phyloP scores from a whole-genome alignment of 2,329 filamentous ascomycete species.

The Penicillium rolfsii region DNA sequence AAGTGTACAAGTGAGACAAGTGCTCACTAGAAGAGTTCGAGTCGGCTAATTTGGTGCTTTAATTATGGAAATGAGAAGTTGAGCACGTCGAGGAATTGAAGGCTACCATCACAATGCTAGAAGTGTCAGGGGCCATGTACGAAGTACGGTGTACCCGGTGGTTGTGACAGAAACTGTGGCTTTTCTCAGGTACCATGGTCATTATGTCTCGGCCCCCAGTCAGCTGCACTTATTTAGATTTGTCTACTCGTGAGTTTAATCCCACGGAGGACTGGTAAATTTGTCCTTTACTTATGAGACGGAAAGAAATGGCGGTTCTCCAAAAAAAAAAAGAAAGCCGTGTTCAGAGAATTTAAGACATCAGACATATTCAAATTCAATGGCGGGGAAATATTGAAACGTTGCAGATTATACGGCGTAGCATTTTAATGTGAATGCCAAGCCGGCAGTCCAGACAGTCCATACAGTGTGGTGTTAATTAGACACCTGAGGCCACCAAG shows the following conservation, averaged over 20 bases:
- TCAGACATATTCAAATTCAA: background rate
- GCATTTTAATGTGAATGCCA: background rate
- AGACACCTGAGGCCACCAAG: background rate
- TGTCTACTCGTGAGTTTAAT: background rate
- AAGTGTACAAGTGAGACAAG: conserved; percentile 22
- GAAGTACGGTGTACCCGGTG: background rate
- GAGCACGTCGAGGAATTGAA: background rate
- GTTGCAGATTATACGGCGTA: background rate
- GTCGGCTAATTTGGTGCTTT: background rate
- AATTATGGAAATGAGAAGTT: background rate
- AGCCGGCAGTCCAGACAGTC: background rate
- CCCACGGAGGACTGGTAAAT: background rate
- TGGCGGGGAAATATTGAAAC: background rate
- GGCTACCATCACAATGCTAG: background rate
- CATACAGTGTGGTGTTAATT: background rate
- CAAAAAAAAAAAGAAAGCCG: no score
- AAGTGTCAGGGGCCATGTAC: background rate
- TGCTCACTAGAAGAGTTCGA: background rate
- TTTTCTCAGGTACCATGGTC: conserved; percentile 11
- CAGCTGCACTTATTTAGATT: background rate
- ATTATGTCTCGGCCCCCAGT: background rate
- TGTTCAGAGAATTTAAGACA: background rate
- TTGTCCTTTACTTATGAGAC: background rate
- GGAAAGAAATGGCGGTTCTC: background rate
- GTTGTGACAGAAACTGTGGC: conserved; percentile 8